Percentiles rank a stretch among this genome's conserved stretches.
phyloP scores from a whole-genome alignment of 495 filamentous ascomycete genomes.

The Penicillium subrubescens region DNA sequence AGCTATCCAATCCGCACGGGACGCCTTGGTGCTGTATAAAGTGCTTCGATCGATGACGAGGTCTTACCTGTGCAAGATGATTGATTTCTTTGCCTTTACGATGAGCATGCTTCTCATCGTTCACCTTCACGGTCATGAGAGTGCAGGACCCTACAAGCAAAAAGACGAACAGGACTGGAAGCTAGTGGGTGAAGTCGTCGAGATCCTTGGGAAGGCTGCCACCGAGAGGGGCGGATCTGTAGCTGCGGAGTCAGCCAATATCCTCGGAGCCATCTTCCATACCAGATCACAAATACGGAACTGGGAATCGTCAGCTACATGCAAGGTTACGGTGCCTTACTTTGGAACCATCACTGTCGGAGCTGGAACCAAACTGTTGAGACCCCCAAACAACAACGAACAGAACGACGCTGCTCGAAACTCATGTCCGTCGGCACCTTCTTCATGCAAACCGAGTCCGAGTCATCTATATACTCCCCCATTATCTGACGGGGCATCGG shows the following conservation, averaged over 20 bases:
- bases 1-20: slow-evolving; percentile 52
- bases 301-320: slow-evolving; percentile 9
- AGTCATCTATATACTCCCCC: slow-evolving; percentile 31
- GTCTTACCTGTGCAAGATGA: slow-evolving; percentile 52
- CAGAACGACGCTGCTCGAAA: slow-evolving; percentile 2
- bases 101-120: slow-evolving; percentile 52
- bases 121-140: slow-evolving; percentile 44
- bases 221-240: slow-evolving; percentile 48
- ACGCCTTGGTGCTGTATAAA: slow-evolving; percentile 47
- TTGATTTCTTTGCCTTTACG: slow-evolving; percentile 59
- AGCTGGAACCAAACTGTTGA: slow-evolving; percentile 33
- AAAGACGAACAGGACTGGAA: slow-evolving; percentile 50
- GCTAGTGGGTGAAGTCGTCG: slow-evolving; percentile 42
- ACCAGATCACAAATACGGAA: slow-evolving; percentile 6
- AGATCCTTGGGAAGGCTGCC: slow-evolving; percentile 43
- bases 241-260: slow-evolving; percentile 47
- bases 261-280: slow-evolving; percentile 42
- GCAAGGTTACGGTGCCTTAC: slow-evolving; percentile 47
- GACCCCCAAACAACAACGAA: slow-evolving; percentile 6
- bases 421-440: not conserved
- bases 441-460: slow-evolving; percentile 11
- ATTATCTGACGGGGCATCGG: slow-evolving; percentile 20
- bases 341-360: slow-evolving; percentile 46
- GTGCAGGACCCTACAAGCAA: slow-evolving; percentile 23
- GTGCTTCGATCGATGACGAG: slow-evolving; percentile 38